Evolutionary conservation across 768 basidiomycete species (phyloP).

Genomic region (Auricularia sp.): DNA sequence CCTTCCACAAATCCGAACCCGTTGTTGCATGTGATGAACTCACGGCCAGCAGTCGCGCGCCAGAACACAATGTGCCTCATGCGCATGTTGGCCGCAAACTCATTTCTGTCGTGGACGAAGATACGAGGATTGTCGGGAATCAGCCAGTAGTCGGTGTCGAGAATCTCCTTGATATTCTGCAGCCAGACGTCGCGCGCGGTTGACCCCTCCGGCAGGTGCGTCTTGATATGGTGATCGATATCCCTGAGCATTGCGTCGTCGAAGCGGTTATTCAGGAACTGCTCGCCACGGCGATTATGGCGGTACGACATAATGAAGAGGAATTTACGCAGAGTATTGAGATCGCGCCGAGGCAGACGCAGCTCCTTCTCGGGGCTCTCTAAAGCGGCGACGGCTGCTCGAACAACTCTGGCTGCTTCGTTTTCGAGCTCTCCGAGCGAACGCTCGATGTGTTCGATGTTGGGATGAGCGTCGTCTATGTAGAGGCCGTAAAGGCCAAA

Average conservation of each 20-base stretch:
- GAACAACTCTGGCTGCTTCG: conserved; percentile 2
- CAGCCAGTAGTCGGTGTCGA: conserved; percentile 4
- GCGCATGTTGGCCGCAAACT: conserved; percentile 1
- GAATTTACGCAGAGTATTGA: conserved; percentile 8
- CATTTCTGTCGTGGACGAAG: not conserved
- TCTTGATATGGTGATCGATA: conserved; percentile 3
- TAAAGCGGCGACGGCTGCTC: not conserved
- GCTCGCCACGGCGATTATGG: not conserved
- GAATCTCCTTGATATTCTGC: conserved; percentile 2
- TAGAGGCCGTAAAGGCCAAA: conserved; percentile 5
- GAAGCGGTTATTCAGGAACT: conserved; percentile 4
- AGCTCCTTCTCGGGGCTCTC: not conserved
- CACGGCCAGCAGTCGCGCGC: not conserved
- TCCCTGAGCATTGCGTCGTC: not conserved
- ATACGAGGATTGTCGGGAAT: conserved; percentile 3
- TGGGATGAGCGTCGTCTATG: not conserved
- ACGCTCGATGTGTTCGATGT: conserved; percentile 5
- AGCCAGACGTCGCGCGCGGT: conserved; percentile 5
- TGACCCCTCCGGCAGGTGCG: not conserved
- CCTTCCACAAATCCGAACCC: not conserved
- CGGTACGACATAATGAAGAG: conserved; percentile 5
- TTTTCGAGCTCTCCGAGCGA: conserved; percentile 2
- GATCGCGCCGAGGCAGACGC: not conserved
- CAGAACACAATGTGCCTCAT: conserved; percentile 2
- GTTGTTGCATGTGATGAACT: conserved; percentile 4